These are phyloP conservation scores for Rhizoclosmatium globosum DNA, from an alignment of 192 early-diverging fungal genomes.

Conservation along the genomic window DNA sequence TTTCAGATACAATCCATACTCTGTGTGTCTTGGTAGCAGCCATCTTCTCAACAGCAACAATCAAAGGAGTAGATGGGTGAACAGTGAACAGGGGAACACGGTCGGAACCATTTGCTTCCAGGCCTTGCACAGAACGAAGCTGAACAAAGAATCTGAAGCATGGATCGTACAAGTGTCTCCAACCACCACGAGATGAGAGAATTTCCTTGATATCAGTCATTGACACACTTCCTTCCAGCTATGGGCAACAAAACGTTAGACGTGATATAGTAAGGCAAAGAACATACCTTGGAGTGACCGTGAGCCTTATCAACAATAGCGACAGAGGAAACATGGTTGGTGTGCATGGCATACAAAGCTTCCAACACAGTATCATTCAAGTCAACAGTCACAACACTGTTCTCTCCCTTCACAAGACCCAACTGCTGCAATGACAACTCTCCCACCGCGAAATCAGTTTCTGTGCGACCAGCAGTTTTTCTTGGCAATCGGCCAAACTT, in stretches of 20 bases:
- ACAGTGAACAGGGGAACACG: slow-evolving; percentile 54
- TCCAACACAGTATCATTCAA: slow-evolving; percentile 46
- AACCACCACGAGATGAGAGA: slow-evolving; percentile 49
- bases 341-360: slow-evolving; percentile 61
- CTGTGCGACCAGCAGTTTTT: not conserved
- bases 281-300: slow-evolving; percentile 12
- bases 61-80: slow-evolving; percentile 51
- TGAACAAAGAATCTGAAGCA: slow-evolving; percentile 55
- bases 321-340: slow-evolving; percentile 51
- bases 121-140: slow-evolving; percentile 43
- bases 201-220: slow-evolving; percentile 64
- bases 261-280: not conserved
- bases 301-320: slow-evolving; percentile 54
- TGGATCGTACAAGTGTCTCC: slow-evolving; percentile 48
- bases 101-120: slow-evolving; percentile 46
- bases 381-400: slow-evolving; percentile 26
- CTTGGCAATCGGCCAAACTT: slow-evolving; percentile 51
- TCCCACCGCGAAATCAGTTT: slow-evolving; percentile 41
- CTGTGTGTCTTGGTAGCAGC: slow-evolving; percentile 57
- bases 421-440: slow-evolving; percentile 51
- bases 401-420: slow-evolving; percentile 47
- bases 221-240: slow-evolving; percentile 46
- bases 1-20: slow-evolving; percentile 55
- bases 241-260: not conserved
- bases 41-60: slow-evolving; percentile 63